These are phyloP conservation scores for Penicillium cosmopolitanum DNA, from an alignment of 495 filamentous ascomycete genomes.

Conservation along the genomic window DNA sequence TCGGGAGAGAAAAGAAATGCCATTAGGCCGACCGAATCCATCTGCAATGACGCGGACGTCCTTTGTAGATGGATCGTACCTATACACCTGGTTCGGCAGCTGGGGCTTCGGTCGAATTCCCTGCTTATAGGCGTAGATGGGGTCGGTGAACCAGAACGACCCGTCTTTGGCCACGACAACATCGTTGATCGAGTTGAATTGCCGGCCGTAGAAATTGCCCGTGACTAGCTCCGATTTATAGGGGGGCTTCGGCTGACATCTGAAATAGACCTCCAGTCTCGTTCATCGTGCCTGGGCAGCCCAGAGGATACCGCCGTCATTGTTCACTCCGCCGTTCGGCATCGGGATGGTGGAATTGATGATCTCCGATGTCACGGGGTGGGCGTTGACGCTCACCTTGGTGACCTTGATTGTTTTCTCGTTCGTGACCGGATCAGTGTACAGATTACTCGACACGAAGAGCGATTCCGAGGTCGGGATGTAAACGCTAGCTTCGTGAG, in stretches of 20 bases:
- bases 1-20: conserved; percentile 54
- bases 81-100: conserved; percentile 52
- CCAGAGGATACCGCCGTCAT: conserved; percentile 44
- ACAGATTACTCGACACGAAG: conserved; percentile 62
- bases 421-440: conserved; percentile 33
- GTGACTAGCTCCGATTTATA: conserved; percentile 38
- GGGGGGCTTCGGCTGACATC: conserved; percentile 36
- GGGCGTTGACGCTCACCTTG: conserved; percentile 31
- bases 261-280: conserved; percentile 53
- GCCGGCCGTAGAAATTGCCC: conserved; percentile 46
- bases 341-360: conserved; percentile 52
- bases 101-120: conserved; percentile 49
- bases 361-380: conserved; percentile 38
- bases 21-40: conserved; percentile 51
- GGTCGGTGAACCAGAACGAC: conserved; percentile 62
- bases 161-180: conserved; percentile 45
- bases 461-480: conserved; percentile 52
- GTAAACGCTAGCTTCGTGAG: conserved; percentile 67
- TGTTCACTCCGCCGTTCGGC: conserved; percentile 58
- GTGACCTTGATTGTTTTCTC: conserved; percentile 43
- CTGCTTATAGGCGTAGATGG: conserved; percentile 50
- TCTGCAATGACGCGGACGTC: conserved; percentile 54
- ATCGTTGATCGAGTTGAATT: conserved; percentile 53
- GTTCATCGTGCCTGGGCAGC: conserved; percentile 54
- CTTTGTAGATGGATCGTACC: conserved; percentile 52